Percentiles rank a stretch among this genome's conserved stretches.
phyloP scores from a whole-genome alignment of 2,329 filamentous ascomycete species.

The Fusarium sp. region DNA sequence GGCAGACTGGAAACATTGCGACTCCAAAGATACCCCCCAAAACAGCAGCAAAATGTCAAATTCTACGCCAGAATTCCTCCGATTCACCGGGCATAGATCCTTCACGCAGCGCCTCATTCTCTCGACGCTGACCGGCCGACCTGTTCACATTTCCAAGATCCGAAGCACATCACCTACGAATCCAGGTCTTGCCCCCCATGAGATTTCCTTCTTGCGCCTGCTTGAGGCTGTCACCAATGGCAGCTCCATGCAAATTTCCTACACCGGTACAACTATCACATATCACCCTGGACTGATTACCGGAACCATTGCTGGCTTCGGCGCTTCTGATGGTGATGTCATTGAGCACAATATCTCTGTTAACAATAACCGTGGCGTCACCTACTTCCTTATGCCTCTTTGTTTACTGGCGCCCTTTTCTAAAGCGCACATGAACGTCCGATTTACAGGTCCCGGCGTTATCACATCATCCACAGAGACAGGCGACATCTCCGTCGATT shows the following conservation, averaged over 20 bases:
- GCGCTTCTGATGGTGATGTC: slow-evolving; percentile 77
- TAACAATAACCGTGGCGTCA: slow-evolving; percentile 82
- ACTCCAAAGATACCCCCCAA: slow-evolving; percentile 41
- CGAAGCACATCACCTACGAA: slow-evolving; percentile 86
- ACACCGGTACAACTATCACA: slow-evolving; percentile 92
- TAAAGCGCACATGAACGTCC: slow-evolving; percentile 89
- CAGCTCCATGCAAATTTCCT: slow-evolving; percentile 93
- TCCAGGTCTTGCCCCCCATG: slow-evolving; percentile 90
- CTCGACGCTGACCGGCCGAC: slow-evolving; percentile 88
- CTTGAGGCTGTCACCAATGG: slow-evolving; percentile 97
- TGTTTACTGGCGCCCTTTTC: slow-evolving; percentile 94
- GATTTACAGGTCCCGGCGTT: slow-evolving; percentile 90
- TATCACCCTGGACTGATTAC: slow-evolving; percentile 95
- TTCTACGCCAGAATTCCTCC: slow-evolving; percentile 68
- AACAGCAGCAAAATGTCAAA: slow-evolving; percentile 55
- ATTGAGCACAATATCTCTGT: slow-evolving; percentile 84
- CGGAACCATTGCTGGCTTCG: slow-evolving; percentile 81
- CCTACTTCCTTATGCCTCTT: slow-evolving; percentile 91
- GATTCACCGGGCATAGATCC: slow-evolving; percentile 86
- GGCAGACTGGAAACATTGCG: slow-evolving; percentile 36
- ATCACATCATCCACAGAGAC: slow-evolving; percentile 87
- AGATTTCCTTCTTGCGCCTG: slow-evolving; percentile 94
- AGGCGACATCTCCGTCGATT: slow-evolving; percentile 92
- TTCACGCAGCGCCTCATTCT: slow-evolving; percentile 88
- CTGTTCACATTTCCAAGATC: slow-evolving; percentile 94